These are phyloP conservation scores for Blumeriella jaapii DNA, from an alignment of 2,329 filamentous ascomycete species.

Conservation along the genomic window DNA sequence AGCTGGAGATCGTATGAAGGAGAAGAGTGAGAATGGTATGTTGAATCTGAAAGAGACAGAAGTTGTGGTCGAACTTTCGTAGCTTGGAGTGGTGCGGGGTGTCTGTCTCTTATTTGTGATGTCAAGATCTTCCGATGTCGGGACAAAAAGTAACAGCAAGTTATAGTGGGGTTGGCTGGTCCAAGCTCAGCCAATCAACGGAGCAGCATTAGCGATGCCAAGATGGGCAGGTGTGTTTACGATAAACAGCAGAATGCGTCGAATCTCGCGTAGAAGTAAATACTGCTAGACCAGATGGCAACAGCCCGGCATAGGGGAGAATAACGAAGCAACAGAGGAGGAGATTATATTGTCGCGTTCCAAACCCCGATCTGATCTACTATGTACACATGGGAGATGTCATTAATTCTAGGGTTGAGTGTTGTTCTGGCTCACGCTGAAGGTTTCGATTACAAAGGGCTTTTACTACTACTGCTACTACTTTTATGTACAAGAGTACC, in stretches of 20 bases:
- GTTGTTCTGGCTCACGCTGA: too few species aligned
- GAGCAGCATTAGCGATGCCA: conserved; percentile 3
- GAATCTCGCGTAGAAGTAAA: conserved; percentile 4
- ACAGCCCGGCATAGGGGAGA: neutral
- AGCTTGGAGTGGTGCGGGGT: conserved; percentile 4
- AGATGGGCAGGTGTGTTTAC: conserved; percentile 1
- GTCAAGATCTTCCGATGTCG: conserved; percentile 2
- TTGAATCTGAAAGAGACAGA: too few species aligned
- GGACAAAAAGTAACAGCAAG: neutral
- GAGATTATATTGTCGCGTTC: too few species aligned
- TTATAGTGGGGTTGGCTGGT: neutral
- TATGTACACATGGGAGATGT: too few species aligned
- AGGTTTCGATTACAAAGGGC: too few species aligned
- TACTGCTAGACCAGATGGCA: neutral
- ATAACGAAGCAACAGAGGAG: too few species aligned
- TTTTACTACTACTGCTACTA: too few species aligned
- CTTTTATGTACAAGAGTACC: too few species aligned
- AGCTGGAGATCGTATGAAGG: conserved; percentile 1
- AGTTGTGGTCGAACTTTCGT: too few species aligned
- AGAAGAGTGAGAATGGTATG: neutral
- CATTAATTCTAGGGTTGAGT: too few species aligned
- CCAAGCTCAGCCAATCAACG: conserved; percentile 1
- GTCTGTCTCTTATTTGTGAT: conserved; percentile 1
- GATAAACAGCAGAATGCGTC: too few species aligned
- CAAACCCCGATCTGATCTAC: too few species aligned